These are phyloP conservation scores for Thecaphora frezii DNA, from an alignment of 1,284 basidiomycete genomes.

Conservation along the genomic window DNA sequence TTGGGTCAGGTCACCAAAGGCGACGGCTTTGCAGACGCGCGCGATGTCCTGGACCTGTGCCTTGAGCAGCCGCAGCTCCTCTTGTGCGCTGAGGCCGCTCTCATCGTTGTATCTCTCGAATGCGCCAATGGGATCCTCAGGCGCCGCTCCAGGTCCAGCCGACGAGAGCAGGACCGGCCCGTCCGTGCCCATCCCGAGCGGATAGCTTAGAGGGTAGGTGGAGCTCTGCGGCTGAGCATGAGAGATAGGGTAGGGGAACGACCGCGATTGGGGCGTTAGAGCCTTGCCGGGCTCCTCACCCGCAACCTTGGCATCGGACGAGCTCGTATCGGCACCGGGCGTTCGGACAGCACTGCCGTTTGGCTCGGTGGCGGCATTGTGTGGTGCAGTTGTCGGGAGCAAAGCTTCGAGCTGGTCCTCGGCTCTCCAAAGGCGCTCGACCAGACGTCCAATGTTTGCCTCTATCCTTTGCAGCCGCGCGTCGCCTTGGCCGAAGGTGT, in stretches of 20 bases:
- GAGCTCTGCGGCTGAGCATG: constrained; percentile 49
- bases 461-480: constrained; percentile 42
- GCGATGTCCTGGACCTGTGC: constrained; percentile 88
- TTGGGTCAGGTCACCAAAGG: constrained; percentile 87
- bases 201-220: constrained; percentile 55
- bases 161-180: constrained; percentile 49
- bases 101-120: constrained; percentile 56
- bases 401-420: constrained; percentile 40
- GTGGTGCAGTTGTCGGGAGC: neutral
- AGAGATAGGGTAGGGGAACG: constrained; percentile 53
- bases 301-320: neutral
- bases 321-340: neutral
- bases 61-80: constrained; percentile 79
- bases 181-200: constrained; percentile 53
- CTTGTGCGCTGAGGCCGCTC: constrained; percentile 65
- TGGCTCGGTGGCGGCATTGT: neutral
- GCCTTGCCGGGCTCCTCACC: neutral
- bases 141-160: constrained; percentile 4
- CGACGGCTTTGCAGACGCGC: constrained; percentile 92
- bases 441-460: constrained; percentile 36
- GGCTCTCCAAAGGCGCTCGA: constrained; percentile 49
- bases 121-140: constrained; percentile 51
- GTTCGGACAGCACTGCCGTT: neutral
- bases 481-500: constrained; percentile 31
- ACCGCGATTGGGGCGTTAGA: neutral